phyloP scores from a whole-genome alignment of 768 basidiomycete genomes.

The Scleroderma bovista region DNA sequence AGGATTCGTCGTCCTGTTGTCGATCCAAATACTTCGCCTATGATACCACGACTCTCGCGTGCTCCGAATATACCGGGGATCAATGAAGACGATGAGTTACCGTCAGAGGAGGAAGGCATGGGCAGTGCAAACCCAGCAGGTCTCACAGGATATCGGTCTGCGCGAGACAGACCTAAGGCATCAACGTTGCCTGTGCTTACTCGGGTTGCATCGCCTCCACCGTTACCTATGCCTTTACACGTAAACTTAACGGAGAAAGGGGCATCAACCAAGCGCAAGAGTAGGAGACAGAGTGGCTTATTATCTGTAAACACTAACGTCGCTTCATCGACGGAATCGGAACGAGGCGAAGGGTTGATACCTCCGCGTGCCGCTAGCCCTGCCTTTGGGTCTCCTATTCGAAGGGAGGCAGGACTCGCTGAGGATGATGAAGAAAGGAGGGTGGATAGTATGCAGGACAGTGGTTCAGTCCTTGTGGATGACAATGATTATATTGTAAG shows the following conservation, averaged over 20 bases:
- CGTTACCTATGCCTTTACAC: constrained; percentile 28
- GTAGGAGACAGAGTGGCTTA: constrained; percentile 46
- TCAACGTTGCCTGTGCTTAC: constrained; percentile 46
- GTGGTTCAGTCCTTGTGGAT: constrained; percentile 9
- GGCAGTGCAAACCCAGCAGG: constrained; percentile 32
- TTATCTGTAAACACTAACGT: constrained; percentile 37
- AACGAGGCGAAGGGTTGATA: constrained; percentile 28
- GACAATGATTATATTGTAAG: constrained; percentile 14
- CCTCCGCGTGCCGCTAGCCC: constrained; percentile 60
- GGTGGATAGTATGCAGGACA: constrained; percentile 20
- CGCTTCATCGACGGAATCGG: constrained; percentile 23
- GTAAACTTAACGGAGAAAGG: constrained; percentile 31
- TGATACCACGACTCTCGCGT: constrained; percentile 53
- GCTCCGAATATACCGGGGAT: constrained; percentile 64
- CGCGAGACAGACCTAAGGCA: constrained; percentile 43
- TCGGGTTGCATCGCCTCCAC: constrained; percentile 37
- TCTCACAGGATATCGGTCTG: constrained; percentile 33
- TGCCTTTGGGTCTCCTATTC: constrained; percentile 58
- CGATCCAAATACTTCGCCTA: constrained; percentile 41
- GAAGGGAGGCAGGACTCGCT: constrained; percentile 49
- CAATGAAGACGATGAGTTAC: constrained; percentile 59
- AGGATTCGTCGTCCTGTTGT: constrained; percentile 45
- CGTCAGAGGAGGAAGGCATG: constrained; percentile 38
- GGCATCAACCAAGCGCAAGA: constrained; percentile 25
- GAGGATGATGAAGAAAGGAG: constrained; percentile 53